Percentiles rank a stretch among this genome's conserved stretches.
Conservation (phyloP, 2,329 filamentous ascomycete species). For the Penicillium sp. region DNA sequence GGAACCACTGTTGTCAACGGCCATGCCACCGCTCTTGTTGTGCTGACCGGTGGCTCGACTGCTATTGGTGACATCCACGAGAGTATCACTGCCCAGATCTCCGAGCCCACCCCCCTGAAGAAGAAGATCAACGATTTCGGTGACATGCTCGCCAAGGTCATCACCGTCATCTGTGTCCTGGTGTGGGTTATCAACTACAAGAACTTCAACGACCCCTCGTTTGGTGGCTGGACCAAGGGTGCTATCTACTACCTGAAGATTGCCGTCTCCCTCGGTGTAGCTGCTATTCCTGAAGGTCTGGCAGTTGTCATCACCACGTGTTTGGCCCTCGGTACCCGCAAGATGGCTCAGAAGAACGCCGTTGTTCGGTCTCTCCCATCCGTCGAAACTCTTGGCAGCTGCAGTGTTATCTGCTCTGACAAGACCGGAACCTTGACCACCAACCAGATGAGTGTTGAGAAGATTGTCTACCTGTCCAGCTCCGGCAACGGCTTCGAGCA, state of each 20-base stretch:
- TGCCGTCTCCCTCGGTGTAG: conserved; percentile 94
- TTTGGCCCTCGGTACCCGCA: conserved; percentile 89
- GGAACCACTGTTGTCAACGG: conserved; percentile 96
- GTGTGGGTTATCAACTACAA: conserved; percentile 99
- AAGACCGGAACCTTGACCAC: conserved; percentile 98
- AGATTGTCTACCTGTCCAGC: conserved; percentile 80
- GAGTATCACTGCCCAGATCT: conserved; percentile 97
- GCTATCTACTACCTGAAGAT: conserved; percentile 99
- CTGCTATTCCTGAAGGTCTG: conserved; percentile 94
- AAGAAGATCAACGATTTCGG: conserved; percentile 99
- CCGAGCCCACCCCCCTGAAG: conserved; percentile 93
- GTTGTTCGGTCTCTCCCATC: conserved; percentile 95
- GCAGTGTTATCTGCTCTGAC: conserved; percentile 99
- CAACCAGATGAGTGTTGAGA: conserved; percentile 99
- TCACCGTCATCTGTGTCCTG: conserved; percentile 91
- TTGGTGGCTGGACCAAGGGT: conserved; percentile 92
- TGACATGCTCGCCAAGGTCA: conserved; percentile 94
- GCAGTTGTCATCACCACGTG: conserved; percentile 99
- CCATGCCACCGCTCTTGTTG: conserved; percentile 87
- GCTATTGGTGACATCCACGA: conserved; percentile 99
- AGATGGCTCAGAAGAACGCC: conserved; percentile 98
- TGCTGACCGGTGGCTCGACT: conserved; percentile 83
- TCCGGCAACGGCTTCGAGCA: conserved; percentile 76
- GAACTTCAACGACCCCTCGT: conserved; percentile 92
- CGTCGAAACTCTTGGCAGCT: conserved; percentile 96